Evolutionary conservation across 306 rosid species (phyloP).

Genomic region (Glycine soja): DNA sequence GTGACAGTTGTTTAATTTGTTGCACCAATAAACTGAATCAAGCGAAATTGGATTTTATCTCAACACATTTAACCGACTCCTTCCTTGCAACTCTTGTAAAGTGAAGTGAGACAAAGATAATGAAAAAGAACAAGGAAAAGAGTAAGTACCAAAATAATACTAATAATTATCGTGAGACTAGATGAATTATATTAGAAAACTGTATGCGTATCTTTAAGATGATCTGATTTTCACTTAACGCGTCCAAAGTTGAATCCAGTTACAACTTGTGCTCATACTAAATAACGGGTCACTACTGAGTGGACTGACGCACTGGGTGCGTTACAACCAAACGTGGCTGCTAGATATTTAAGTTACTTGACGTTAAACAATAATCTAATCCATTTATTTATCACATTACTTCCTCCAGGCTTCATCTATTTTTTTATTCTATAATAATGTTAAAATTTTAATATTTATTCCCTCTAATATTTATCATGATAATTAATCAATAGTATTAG

Average conservation of each 20-base stretch:
- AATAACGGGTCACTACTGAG: slow-evolving; percentile 15
- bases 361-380: background rate
- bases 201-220: background rate
- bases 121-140: background rate
- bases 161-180: no score
- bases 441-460: background rate
- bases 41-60: no score
- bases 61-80: background rate
- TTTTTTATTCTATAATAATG: background rate
- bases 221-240: background rate
- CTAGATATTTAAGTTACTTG: slow-evolving; percentile 43
- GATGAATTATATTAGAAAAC: background rate
- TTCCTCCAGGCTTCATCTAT: background rate
- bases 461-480: background rate
- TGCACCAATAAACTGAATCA: no score
- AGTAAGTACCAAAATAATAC: no score
- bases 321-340: slow-evolving; percentile 60
- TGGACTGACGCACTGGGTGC: slow-evolving; percentile 45
- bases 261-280: background rate
- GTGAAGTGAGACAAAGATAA: background rate
- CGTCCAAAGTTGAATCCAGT: background rate
- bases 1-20: no score
- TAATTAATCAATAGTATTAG: background rate
- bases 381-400: slow-evolving; percentile 13
- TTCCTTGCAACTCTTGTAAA: background rate